Base-by-base conservation (phyloP, 1,284 basidiomycete genomes). In the Neolentinus lepideus region DNA sequence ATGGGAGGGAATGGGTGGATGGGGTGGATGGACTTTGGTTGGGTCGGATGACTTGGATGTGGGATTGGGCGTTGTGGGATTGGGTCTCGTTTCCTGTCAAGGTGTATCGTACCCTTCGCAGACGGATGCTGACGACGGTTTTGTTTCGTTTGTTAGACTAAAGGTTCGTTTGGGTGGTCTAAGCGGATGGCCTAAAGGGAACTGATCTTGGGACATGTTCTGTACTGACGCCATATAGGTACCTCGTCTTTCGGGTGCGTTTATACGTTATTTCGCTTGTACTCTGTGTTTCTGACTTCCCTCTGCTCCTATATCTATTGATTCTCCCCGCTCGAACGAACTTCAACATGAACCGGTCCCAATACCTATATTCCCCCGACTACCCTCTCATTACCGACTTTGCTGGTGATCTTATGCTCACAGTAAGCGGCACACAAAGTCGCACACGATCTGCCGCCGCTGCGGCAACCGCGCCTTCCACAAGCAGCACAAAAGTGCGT, bases 341-440 rank as follows among this genome's bases (percentile, higher is more conserved):
- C 9, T 35, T 35, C 33, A 9, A 35, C 33, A 9, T 35, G 33
- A 16, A 9, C 33, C 9, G 9, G 33, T 35, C 33, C 9, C 9
- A 35, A 35, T 35, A 9, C 9, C 33, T 35, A 35, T 35, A 35
- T 35, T 35, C 38, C 38, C 6, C 16, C 19, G 16, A 16, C 38
- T 16, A n/a, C 38, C 33, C 38, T 16, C 38, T 16, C 4, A 43
- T 21, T n/a, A 6, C 25, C 9, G 10, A 10, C 6, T 53, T 26
- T 21, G 21, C 46, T 45, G 16, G 54, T 53, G 22, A 59, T 36
- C 53, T 51, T 55, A 58, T 35, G 54, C 53, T 19, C 35, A 6
- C 74, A 92, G 93, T 92, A 95, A 95, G 83, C 83, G 91, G 73
- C 95, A 97, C 88, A 93, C 93, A 68, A 99, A 99, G 84, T 89